Evolutionary conservation across 169 alveolate genomes (phyloP).

Genomic region (Plasmodium relictum): DNA sequence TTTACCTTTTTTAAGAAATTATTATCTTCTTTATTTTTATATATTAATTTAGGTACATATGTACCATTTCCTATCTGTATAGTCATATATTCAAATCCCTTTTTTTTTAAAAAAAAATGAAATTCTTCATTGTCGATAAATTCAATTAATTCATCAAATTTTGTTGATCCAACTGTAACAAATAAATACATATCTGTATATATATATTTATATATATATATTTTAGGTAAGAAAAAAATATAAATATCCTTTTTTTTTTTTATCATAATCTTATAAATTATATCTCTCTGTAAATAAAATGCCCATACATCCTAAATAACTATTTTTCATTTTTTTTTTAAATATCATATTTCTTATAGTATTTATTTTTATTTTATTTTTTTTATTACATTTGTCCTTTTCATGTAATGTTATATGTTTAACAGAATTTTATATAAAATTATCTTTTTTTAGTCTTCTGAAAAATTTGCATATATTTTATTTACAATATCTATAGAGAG

Average conservation of each 20-base stretch:
- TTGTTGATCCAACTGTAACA: slow-evolving; percentile 60
- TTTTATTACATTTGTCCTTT: not conserved
- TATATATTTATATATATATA: not conserved
- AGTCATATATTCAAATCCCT: slow-evolving; percentile 38
- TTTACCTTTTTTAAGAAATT: slow-evolving; percentile 14
- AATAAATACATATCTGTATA: slow-evolving; percentile 12
- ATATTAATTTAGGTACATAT: slow-evolving; percentile 40
- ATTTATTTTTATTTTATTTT: not conserved
- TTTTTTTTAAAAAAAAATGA: slow-evolving; percentile 28
- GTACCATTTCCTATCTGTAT: slow-evolving; percentile 50
- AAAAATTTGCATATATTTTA: no score
- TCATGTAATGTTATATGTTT: no score
- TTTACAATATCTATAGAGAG: no score
- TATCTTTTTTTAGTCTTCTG: no score
- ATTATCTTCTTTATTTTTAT: slow-evolving; percentile 7
- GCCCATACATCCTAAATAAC: no score
- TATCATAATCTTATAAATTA: not conserved
- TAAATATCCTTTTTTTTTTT: not conserved
- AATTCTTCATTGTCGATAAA: slow-evolving; percentile 35
- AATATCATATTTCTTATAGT: not conserved
- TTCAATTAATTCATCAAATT: slow-evolving; percentile 56
- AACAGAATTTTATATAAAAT: no score
- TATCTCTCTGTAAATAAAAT: no score
- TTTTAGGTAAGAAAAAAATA: not conserved
- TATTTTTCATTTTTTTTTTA: no score